Base-by-base conservation (phyloP, 306 rosid genomes). In the Rubus parviflorus region DNA sequence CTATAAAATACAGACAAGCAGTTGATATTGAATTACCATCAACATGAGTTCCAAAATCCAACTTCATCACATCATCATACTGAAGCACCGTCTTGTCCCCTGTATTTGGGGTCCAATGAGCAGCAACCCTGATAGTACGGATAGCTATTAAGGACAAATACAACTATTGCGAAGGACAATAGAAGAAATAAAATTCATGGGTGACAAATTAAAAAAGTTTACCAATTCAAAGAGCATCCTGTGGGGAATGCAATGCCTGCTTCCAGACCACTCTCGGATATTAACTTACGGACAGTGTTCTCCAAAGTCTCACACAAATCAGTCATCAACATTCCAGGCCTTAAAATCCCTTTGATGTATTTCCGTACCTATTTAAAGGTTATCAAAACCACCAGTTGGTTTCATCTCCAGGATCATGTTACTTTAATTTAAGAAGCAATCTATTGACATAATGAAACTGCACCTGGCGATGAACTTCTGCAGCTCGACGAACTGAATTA, bases 391-490 rank as follows among this genome's bases (percentile, higher is more conserved):
- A 48, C 58, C 63, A 72, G 65, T 64, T 48, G 37, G 73, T n/a
- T 37, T n/a, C 51, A n/a, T 56, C 19, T 54, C 72, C 58, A 6
- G 4, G 52, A 25, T 25, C 63, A 56, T 45, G 37, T 53, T 2
- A 40, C 5, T 46, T 22, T 57, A 76, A n/a, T 22, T 49, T 51
- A 49, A 58, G 68, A 9, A n/a, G 61, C 41, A 85, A 37, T 17
- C 12, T 48, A 75, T 70, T 35, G 22, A 74, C 8, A 63, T 35
- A 37, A 81, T 58, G 46, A 70, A 84, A 84, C 74, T 46, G 72
- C 74, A 84, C 97, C 97, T 95, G 98, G 70, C 98, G 97, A 88
- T 95, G 98, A 86, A 95, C 98, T 88, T 95, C 97, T 47, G 98
- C 96, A 7, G 98, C 98, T 77, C 93, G 89, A 67, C 98, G 98